Conservation (phyloP, 345 rosid genomes). For the Trapa incisa region DNA sequence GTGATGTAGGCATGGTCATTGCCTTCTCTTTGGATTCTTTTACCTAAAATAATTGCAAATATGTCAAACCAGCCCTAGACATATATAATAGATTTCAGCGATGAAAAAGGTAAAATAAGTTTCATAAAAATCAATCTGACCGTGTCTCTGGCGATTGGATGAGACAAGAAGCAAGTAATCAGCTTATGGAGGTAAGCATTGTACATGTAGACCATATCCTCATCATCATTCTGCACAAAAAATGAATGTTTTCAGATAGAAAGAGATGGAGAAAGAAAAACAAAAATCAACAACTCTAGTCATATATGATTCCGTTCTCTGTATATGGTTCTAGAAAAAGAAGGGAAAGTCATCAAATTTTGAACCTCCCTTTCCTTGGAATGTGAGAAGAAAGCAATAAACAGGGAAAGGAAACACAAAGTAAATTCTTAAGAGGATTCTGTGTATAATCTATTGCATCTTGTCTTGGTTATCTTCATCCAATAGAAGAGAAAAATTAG, state of each 20-base stretch:
- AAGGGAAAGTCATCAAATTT: neutral
- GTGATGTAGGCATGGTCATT: conserved; percentile 55
- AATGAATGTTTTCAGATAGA: neutral
- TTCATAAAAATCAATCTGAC: conserved; percentile 24
- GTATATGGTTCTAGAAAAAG: neutral
- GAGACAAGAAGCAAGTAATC: conserved; percentile 76
- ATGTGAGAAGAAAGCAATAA: neutral
- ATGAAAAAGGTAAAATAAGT: conserved; percentile 1
- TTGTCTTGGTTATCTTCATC: neutral
- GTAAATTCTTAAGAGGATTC: neutral
- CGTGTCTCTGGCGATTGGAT: conserved; percentile 85
- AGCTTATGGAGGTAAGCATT: conserved; percentile 90
- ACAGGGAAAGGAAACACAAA: neutral
- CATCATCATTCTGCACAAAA: conserved; percentile 59
- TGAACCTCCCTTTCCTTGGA: neutral
- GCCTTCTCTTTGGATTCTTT: conserved; percentile 91
- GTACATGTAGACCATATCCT: conserved; percentile 83
- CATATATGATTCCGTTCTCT: neutral
- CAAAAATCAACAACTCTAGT: neutral
- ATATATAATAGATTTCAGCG: neutral
- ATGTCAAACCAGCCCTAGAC: neutral
- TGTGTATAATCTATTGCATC: neutral
- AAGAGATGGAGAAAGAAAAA: neutral
- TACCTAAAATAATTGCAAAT: conserved; percentile 35
- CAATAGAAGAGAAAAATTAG: neutral